Percentiles rank a stretch among this genome's conserved stretches.
Evolutionary conservation across 108 stramenopile species (phyloP).

Genomic region (Cylindrotheca closterium): DNA sequence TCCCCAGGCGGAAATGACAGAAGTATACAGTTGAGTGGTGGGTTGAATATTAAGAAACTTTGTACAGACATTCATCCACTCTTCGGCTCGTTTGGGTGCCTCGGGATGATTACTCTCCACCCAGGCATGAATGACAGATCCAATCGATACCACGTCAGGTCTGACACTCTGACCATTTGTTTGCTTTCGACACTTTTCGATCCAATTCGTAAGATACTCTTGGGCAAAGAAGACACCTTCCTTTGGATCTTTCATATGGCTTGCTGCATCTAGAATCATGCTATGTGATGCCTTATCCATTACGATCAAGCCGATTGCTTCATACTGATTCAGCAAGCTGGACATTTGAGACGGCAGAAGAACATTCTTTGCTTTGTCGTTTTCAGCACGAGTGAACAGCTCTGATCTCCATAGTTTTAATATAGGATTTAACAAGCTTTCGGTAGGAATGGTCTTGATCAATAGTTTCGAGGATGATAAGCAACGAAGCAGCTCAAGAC

Average conservation of each 20-base stretch:
- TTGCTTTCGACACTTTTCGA: constrained; percentile 6
- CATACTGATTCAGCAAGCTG: background rate
- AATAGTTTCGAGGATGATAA: background rate
- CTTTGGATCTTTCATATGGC: constrained; percentile 6
- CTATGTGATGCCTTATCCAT: constrained; percentile 16
- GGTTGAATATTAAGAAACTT: constrained; percentile 6
- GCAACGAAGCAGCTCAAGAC: background rate
- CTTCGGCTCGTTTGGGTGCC: constrained; percentile 32
- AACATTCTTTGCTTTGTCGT: background rate
- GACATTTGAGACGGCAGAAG: constrained; percentile 6
- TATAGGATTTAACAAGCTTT: constrained; percentile 14
- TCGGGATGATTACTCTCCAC: constrained; percentile 17
- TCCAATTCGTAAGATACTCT: constrained; percentile 20
- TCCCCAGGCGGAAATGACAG: constrained; percentile 26
- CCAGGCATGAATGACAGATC: constrained; percentile 37
- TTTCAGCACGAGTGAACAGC: background rate
- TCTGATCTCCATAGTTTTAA: constrained; percentile 2
- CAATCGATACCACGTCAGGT: constrained; percentile 34
- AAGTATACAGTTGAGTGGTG: constrained; percentile 13
- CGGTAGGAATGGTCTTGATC: background rate
- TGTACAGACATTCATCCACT: background rate
- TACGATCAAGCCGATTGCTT: background rate
- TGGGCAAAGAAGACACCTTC: constrained; percentile 28
- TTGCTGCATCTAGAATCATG: constrained; percentile 27
- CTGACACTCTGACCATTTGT: background rate